phyloP scores from a whole-genome alignment of 176 grass and related monocot genomes.

The Cocos nucifera region DNA sequence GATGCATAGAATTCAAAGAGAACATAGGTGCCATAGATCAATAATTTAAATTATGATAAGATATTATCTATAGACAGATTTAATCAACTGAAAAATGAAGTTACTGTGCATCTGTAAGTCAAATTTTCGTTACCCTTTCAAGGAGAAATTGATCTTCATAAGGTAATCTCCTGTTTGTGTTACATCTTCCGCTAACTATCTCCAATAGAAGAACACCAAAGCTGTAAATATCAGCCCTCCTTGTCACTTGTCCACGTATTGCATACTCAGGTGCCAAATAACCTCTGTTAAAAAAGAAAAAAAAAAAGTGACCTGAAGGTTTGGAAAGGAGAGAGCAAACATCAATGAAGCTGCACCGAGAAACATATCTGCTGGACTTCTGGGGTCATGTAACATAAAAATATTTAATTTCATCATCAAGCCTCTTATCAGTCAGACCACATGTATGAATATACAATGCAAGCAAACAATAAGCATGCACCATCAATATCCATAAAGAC shows the following conservation, averaged over 20 bases:
- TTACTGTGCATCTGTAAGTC: background rate
- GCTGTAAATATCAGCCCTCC: constrained; percentile 56
- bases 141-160: constrained; percentile 63
- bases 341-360: background rate
- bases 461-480: too few relatives aligned
- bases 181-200: constrained; percentile 58
- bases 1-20: too few relatives aligned
- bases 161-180: constrained; percentile 44
- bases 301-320: constrained; percentile 4
- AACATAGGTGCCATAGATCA: too few relatives aligned
- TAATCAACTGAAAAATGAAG: too few relatives aligned
- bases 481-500: too few relatives aligned
- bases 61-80: too few relatives aligned
- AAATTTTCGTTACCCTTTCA: constrained; percentile 45
- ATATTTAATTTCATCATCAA: too few relatives aligned
- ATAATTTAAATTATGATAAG: too few relatives aligned
- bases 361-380: too few relatives aligned
- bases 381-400: too few relatives aligned
- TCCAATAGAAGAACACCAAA: constrained; percentile 61
- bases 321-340: background rate
- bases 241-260: constrained; percentile 52
- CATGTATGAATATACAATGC: too few relatives aligned
- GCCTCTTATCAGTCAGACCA: too few relatives aligned
- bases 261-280: constrained; percentile 66
- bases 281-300: constrained; percentile 24